Conservation (phyloP, 2,329 filamentous ascomycete species). For the Aureobasidium subglaciale region DNA sequence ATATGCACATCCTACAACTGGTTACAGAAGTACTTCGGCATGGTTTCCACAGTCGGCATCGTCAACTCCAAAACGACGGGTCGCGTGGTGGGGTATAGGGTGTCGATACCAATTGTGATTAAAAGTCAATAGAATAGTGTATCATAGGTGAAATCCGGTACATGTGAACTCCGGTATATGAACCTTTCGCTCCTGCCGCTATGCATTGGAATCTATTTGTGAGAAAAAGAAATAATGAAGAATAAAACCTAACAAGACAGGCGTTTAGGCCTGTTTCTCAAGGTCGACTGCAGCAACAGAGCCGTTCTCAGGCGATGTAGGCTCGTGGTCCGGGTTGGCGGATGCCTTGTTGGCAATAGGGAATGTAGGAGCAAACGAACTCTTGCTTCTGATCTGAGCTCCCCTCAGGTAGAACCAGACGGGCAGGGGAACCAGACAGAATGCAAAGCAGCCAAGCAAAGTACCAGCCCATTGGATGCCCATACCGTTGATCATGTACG, state of each 20-base stretch:
- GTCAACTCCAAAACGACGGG: no score
- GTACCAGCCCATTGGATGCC: constrained; percentile 43
- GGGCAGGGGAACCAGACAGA: constrained; percentile 37
- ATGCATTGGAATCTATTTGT: neutral
- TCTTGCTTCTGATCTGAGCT: constrained; percentile 36
- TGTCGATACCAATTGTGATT: neutral
- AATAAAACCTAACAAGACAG: neutral
- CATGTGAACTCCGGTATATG: neutral
- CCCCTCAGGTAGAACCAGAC: constrained; percentile 39
- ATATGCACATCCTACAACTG: neutral
- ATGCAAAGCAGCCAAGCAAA: constrained; percentile 38
- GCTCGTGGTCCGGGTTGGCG: neutral
- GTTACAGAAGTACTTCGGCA: no score
- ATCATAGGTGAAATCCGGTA: neutral
- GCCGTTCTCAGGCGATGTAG: neutral
- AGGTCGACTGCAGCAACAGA: neutral
- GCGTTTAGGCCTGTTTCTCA: constrained; percentile 14
- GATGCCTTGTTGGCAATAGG: constrained; percentile 16
- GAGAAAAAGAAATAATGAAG: neutral
- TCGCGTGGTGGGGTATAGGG: no score
- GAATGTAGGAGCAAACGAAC: constrained; percentile 35
- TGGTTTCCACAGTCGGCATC: no score
- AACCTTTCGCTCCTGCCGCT: neutral
- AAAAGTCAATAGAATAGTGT: neutral
- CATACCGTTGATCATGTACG: constrained; percentile 47